Evolutionary conservation across 768 basidiomycete species (phyloP).

Genomic region (Pleurotus djamor): DNA sequence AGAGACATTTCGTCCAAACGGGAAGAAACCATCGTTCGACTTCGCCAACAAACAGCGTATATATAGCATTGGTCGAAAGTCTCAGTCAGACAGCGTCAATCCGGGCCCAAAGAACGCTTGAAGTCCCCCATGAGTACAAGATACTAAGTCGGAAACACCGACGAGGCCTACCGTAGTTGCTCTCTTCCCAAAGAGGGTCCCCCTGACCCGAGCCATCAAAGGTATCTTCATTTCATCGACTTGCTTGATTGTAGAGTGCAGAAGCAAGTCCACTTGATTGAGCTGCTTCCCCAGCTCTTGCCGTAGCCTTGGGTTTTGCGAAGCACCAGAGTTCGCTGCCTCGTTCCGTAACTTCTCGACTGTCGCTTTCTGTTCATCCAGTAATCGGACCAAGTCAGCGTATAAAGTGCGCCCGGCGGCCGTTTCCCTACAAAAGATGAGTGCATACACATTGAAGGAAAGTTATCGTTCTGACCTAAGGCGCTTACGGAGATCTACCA

Average conservation of each 20-base stretch:
- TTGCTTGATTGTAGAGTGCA: conserved; percentile 18
- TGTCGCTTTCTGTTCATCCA: conserved; percentile 10
- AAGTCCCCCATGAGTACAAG: too few species aligned
- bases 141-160: background rate
- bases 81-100: too few species aligned
- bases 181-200: conserved; percentile 11
- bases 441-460: background rate
- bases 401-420: conserved; percentile 7
- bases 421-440: conserved; percentile 1
- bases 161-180: background rate
- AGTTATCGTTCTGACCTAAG: conserved; percentile 13
- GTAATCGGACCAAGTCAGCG: conserved; percentile 1
- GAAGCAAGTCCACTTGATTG: conserved; percentile 16
- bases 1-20: background rate
- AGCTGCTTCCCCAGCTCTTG: conserved; percentile 14
- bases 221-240: conserved; percentile 21
- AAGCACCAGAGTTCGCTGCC: background rate
- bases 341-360: conserved; percentile 14
- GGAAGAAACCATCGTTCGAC: background rate
- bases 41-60: too few species aligned
- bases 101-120: too few species aligned
- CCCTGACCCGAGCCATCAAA: conserved; percentile 13
- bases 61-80: too few species aligned
- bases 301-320: conserved; percentile 9
- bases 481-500: conserved; percentile 5